Evolutionary conservation across 495 filamentous ascomycete genomes (phyloP).

Genomic region (Cladorrhinum samala): DNA sequence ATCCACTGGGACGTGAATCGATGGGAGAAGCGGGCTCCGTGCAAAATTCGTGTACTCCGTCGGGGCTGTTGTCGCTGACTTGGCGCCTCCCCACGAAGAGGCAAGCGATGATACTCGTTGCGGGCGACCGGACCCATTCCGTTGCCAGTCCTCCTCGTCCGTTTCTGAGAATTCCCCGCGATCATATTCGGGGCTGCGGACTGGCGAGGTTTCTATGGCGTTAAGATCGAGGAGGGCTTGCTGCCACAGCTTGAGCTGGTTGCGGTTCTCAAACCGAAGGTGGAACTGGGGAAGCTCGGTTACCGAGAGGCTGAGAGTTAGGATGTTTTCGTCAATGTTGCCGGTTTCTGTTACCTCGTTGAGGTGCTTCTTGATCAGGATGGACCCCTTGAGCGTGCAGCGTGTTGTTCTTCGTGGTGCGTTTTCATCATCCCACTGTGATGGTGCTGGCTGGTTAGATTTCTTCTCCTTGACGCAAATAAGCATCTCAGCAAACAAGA

Average conservation of each 20-base stretch:
- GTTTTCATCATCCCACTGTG: constrained; percentile 58
- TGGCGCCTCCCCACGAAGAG: constrained; percentile 76
- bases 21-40: constrained; percentile 48
- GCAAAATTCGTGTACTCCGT: constrained; percentile 72
- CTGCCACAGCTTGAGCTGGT: constrained; percentile 86
- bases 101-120: constrained; percentile 82
- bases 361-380: constrained; percentile 96
- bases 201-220: constrained; percentile 51
- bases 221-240: constrained; percentile 82
- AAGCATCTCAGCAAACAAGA: constrained; percentile 96
- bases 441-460: constrained; percentile 36
- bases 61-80: constrained; percentile 69
- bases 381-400: constrained; percentile 93
- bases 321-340: constrained; percentile 65
- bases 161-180: constrained; percentile 67
- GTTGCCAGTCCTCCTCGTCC: constrained; percentile 88
- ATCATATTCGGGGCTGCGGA: constrained; percentile 68
- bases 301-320: constrained; percentile 88
- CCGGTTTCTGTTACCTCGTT: constrained; percentile 74
- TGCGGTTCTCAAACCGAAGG: constrained; percentile 79
- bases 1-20: constrained; percentile 87
- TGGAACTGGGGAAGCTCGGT: constrained; percentile 95
- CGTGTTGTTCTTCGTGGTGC: constrained; percentile 60
- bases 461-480: constrained; percentile 99
- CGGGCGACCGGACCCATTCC: constrained; percentile 50